A percentile compares a stretch with the other conserved stretches of the same genome.
phyloP scores from a whole-genome alignment of 805 yeast species.

The Myxozyma sirexii region DNA sequence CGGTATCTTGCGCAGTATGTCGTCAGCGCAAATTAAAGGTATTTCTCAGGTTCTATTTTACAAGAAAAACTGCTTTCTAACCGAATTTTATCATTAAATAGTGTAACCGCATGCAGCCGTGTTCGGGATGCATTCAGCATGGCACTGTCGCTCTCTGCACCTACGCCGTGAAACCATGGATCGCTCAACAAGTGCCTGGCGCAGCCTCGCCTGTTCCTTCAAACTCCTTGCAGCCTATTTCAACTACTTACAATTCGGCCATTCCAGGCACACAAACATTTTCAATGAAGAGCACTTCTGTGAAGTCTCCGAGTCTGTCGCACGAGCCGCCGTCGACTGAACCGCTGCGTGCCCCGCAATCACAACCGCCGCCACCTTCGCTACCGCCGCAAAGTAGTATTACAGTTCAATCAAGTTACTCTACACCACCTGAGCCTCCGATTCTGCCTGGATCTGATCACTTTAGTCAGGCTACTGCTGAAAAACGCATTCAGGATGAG shows the following conservation, averaged over 20 bases:
- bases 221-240: background rate
- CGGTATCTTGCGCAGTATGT: slow-evolving; percentile 33
- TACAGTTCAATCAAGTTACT: background rate
- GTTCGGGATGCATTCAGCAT: slow-evolving; percentile 29
- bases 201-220: background rate
- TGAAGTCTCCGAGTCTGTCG: background rate
- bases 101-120: slow-evolving; percentile 33
- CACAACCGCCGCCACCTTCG: background rate
- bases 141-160: slow-evolving; percentile 27
- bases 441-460: background rate
- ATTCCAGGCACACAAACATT: slow-evolving; percentile 21
- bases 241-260: background rate
- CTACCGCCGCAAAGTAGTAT: no score
- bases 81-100: background rate
- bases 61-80: no score
- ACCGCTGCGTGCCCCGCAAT: background rate
- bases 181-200: background rate
- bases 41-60: background rate
- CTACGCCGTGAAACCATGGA: slow-evolving; percentile 34
- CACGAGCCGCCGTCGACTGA: background rate
- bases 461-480: background rate
- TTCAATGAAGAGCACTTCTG: slow-evolving; percentile 3
- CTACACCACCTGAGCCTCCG: background rate
- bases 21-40: slow-evolving; percentile 36
- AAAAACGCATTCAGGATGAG: background rate